Evolutionary conservation across 1,284 basidiomycete genomes (phyloP).

Genomic region (Trametes versicolor): DNA sequence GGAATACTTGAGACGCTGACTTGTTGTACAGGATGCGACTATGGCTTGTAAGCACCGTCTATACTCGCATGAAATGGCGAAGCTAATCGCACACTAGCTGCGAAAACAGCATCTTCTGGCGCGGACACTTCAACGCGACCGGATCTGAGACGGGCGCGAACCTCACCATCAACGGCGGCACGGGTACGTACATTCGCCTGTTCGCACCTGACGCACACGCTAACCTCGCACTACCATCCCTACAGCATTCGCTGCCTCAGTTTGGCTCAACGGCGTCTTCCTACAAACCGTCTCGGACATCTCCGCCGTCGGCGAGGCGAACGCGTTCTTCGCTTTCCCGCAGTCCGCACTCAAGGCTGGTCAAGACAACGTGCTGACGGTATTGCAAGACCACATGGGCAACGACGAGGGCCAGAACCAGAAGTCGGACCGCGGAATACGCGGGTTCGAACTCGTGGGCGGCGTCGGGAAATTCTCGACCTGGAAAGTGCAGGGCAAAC

Average conservation of each 20-base stretch:
- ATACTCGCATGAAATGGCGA: background rate
- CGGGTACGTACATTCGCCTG: conserved; percentile 55
- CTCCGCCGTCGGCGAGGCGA: conserved; percentile 67
- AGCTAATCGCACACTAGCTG: conserved; percentile 57
- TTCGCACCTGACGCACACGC: background rate
- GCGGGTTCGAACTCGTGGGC: conserved; percentile 72
- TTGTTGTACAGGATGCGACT: conserved; percentile 65
- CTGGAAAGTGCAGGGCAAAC: conserved; percentile 87
- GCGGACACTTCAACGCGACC: conserved; percentile 77
- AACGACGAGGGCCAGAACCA: conserved; percentile 63
- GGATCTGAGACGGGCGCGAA: conserved; percentile 69
- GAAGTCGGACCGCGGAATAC: conserved; percentile 81
- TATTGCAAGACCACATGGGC: conserved; percentile 87
- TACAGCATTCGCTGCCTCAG: conserved; percentile 77
- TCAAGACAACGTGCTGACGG: conserved; percentile 77
- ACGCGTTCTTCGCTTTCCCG: conserved; percentile 72
- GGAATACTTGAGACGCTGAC: background rate
- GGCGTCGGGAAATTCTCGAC: conserved; percentile 60
- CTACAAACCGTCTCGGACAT: conserved; percentile 72
- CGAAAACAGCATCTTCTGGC: conserved; percentile 82
- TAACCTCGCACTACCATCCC: background rate
- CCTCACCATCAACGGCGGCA: conserved; percentile 81
- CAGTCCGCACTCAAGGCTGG: conserved; percentile 55
- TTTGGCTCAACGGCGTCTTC: conserved; percentile 83
- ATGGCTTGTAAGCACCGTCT: conserved; percentile 70